phyloP scores from a whole-genome alignment of 2,329 filamentous ascomycete genomes.

The Trichoderma hamatum region DNA sequence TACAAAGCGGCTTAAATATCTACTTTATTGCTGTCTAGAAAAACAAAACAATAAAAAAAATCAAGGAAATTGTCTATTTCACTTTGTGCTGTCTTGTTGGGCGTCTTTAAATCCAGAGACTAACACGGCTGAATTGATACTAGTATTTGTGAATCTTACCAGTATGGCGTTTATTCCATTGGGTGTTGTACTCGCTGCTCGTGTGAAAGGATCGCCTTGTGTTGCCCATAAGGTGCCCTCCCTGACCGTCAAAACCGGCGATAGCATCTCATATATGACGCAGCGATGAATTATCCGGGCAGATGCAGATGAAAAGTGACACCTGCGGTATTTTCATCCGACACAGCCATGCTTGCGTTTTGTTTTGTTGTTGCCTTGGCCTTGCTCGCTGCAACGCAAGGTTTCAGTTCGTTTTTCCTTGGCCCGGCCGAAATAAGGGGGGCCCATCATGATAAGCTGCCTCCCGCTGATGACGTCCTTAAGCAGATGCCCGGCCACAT shows the following conservation, averaged over 20 bases:
- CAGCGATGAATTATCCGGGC: neutral
- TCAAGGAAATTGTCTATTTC: neutral
- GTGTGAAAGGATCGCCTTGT: neutral
- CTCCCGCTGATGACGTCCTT: conserved; percentile 24
- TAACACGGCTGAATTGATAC: neutral
- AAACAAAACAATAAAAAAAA: neutral
- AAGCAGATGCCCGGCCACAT: conserved; percentile 11
- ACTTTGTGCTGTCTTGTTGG: neutral
- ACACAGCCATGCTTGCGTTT: neutral
- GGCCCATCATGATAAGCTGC: conserved; percentile 12
- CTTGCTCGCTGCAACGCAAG: conserved; percentile 3
- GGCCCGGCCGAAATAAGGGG: neutral
- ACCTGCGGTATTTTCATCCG: conserved; percentile 3
- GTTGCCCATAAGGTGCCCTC: neutral
- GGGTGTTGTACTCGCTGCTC: neutral
- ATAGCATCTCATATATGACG: neutral
- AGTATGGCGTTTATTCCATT: neutral
- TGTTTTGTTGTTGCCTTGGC: neutral
- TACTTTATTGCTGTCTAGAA: neutral
- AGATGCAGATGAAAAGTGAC: neutral
- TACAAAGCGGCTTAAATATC: neutral
- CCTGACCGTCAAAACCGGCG: neutral
- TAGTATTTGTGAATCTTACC: neutral
- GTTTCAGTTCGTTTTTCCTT: conserved; percentile 2
- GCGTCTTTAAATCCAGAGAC: neutral